Conservation (phyloP, 1,284 basidiomycete genomes). For the Ustilago tritici region DNA sequence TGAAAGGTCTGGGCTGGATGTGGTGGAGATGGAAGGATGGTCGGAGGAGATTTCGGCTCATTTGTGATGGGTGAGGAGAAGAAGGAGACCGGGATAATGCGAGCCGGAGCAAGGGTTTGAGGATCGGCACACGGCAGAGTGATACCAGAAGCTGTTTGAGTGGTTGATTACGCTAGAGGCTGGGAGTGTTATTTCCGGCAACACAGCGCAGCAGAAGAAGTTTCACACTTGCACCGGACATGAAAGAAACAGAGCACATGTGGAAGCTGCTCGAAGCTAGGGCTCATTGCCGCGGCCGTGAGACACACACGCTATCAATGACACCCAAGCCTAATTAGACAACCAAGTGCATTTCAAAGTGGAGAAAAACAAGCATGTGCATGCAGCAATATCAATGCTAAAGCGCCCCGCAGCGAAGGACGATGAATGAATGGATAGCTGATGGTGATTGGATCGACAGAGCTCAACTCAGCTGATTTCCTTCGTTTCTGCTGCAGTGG, state of each 20-base stretch:
- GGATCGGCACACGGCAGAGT: background rate
- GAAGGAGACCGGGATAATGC: background rate
- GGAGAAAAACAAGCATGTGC: constrained; percentile 5
- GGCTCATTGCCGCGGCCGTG: background rate
- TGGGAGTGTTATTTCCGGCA: constrained; percentile 14
- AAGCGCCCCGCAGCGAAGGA: background rate
- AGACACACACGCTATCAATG: constrained; percentile 6
- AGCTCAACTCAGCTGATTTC: constrained; percentile 40
- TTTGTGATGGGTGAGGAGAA: background rate
- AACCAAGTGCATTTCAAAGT: background rate
- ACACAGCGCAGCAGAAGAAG: background rate
- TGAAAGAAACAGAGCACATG: constrained; percentile 2
- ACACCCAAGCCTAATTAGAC: background rate
- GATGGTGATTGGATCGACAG: background rate
- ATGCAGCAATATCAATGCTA: background rate
- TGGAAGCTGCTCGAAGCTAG: constrained; percentile 10
- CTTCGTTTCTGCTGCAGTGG: background rate
- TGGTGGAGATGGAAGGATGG: constrained; percentile 3
- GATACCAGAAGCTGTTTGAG: background rate
- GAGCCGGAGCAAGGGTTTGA: background rate
- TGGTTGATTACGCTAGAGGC: constrained; percentile 7
- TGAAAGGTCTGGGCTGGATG: constrained; percentile 4
- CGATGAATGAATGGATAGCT: background rate
- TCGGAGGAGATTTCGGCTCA: constrained; percentile 1
- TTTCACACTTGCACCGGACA: constrained; percentile 1